Base-by-base conservation (phyloP, 1,139 yeast genomes). In the Saccharomycopsis crataegensis region DNA sequence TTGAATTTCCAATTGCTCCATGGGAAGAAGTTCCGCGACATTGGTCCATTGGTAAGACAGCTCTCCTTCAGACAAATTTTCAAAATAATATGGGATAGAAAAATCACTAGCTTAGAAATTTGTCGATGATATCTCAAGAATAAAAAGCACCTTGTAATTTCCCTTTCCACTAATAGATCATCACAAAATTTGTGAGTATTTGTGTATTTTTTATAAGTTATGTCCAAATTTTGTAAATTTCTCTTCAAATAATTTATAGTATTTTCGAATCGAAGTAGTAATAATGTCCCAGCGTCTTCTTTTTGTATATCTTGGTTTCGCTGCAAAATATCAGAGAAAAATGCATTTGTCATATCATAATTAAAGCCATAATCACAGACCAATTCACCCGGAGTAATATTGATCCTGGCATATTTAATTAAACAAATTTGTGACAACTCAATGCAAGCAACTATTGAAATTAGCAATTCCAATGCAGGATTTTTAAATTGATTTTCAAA, bases 111-210 rank as follows among this genome's bases (percentile, higher is more conserved):
- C 33, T 69, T 67, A 1, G 75, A 70, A 2, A 71, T 60, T 54
- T 70, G 73, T 56, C 75, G 64, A 11, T 70, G 55, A 48, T 70
- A 70, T 52, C 74, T 61, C 9, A 71, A 52, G 50, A 68, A 68
- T 9, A 71, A 57, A 54, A 72, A 70, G 41, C 69, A 63, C 49
- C 68, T 64, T 33, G 68, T 67, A 37, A 67, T 64, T 1, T 66
- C 62, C 22, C 66, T 64, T 53, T 70, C 69, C 3, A 60, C 60
- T 11, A 71, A 54, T 12, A 71, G 56, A 3, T 69, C 72, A 45
- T 67, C 64, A 22, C 65, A 59, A 52, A 70, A 71, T 53, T 64
- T 60, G 11, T 65, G 64, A 0, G 72, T 63, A 49, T 63, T 64
- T 1, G 70, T 66, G 53, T 71, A 71, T 5, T 59, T 60, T 47